Percentiles rank a stretch among this genome's conserved stretches.
Evolutionary conservation across 1,284 basidiomycete genomes (phyloP).

Genomic region (Apiotrichum sp.): DNA sequence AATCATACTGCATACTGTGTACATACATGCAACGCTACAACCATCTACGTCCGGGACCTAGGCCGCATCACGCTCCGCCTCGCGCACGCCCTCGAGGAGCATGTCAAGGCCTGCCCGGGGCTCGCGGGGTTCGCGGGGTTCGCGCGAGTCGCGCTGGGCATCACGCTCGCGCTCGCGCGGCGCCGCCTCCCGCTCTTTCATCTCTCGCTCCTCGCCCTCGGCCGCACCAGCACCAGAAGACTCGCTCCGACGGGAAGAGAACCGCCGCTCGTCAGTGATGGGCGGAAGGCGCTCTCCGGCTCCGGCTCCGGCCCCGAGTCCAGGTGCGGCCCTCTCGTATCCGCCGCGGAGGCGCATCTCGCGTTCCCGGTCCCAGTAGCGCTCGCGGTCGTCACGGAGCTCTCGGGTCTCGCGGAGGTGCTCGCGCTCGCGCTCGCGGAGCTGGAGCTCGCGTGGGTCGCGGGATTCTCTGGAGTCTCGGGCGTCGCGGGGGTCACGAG

Average conservation of each 20-base stretch:
- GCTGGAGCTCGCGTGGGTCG: background rate
- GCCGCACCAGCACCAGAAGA: background rate
- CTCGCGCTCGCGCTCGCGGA: background rate
- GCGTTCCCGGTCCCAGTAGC: background rate
- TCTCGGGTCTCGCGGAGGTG: background rate
- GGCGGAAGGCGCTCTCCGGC: background rate
- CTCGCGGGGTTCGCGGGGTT: background rate
- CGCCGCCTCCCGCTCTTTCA: background rate
- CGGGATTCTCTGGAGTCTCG: background rate
- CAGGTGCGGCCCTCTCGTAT: background rate
- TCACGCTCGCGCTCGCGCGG: background rate
- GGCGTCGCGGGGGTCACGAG: background rate
- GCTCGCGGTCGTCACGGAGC: background rate
- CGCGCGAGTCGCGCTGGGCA: background rate
- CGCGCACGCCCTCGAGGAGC: slow-evolving; percentile 20
- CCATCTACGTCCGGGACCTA: background rate
- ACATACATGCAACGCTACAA: no score
- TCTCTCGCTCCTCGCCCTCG: background rate
- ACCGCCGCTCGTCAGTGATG: background rate
- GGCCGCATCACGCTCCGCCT: slow-evolving; percentile 17
- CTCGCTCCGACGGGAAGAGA: background rate
- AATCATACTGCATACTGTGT: no score
- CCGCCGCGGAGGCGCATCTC: background rate
- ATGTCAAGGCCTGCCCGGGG: slow-evolving; percentile 12
- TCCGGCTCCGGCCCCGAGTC: background rate